Percentiles rank a stretch among this genome's conserved stretches.
Conservation (phyloP, 23 red algal genomes). For the Agarophyton chilense region DNA sequence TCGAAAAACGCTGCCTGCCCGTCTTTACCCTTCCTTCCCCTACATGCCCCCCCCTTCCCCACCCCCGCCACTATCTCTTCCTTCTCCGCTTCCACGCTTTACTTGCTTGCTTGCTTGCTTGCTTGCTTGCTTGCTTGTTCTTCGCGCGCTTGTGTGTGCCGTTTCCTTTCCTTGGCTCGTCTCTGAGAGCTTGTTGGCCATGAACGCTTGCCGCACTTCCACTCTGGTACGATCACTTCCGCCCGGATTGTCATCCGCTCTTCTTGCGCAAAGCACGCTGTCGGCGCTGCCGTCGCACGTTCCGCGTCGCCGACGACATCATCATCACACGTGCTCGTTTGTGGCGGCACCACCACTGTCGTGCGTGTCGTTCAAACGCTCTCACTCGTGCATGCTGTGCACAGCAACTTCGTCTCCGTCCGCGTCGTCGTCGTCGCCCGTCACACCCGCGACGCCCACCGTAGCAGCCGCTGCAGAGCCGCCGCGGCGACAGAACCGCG, state of each 20-base stretch:
- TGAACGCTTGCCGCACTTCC: not conserved
- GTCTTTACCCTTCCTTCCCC: no score
- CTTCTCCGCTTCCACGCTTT: no score
- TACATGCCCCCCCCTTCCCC: no score
- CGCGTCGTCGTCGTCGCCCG: not conserved
- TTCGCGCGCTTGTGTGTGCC: not conserved
- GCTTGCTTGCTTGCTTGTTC: no score
- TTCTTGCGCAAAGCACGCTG: not conserved
- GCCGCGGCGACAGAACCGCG: not conserved
- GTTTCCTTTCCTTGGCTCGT: no score
- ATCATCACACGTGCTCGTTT: not conserved
- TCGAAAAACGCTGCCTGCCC: no score
- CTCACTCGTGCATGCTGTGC: constrained; percentile 8
- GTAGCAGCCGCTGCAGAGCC: no score
- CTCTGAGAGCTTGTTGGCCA: not conserved
- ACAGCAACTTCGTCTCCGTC: not conserved
- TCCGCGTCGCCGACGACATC: constrained; percentile 3
- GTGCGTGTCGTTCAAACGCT: not conserved
- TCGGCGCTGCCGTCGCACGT: not conserved
- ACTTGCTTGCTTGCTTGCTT: no score
- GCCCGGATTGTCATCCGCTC: not conserved
- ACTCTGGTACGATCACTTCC: constrained; percentile 15
- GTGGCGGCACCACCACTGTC: not conserved
- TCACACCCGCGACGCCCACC: no score
- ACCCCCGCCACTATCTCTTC: no score